A percentile compares a stretch with the other conserved stretches of the same genome.
Evolutionary conservation across 192 early-diverging fungal genomes (phyloP).

Genomic region (Phycomyces blakesleeanus): DNA sequence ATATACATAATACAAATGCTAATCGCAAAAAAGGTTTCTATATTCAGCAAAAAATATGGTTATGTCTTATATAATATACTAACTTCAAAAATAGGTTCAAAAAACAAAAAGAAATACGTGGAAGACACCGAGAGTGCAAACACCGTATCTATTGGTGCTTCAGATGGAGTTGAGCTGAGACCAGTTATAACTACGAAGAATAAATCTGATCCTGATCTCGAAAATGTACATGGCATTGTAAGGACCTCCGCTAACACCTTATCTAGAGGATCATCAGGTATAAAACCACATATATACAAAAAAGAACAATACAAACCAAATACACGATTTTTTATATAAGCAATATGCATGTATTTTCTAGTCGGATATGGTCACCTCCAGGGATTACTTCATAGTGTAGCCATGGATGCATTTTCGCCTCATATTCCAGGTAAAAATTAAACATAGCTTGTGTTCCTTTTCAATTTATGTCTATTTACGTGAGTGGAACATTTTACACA

Average conservation of each 20-base stretch:
- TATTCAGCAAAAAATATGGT: background rate
- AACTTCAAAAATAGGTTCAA: background rate
- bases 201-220: background rate
- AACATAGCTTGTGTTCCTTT: too few relatives aligned
- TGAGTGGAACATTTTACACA: constrained; percentile 5
- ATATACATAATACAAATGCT: background rate
- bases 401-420: constrained; percentile 49
- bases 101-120: background rate
- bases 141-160: background rate
- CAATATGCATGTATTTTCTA: background rate
- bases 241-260: background rate
- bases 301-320: background rate
- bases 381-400: constrained; percentile 45
- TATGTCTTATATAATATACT: background rate
- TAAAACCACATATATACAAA: too few relatives aligned
- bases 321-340: background rate
- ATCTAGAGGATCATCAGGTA: constrained; percentile 7
- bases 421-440: constrained; percentile 24
- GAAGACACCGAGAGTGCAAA: background rate
- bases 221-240: background rate
- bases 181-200: background rate
- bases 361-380: constrained; percentile 32
- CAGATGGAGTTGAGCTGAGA: background rate
- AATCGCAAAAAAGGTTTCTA: background rate
- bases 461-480: too few relatives aligned